Evolutionary conservation across 352 stramenopile genomes (phyloP).

Genomic region (Globisporangium cylindrosporum): DNA sequence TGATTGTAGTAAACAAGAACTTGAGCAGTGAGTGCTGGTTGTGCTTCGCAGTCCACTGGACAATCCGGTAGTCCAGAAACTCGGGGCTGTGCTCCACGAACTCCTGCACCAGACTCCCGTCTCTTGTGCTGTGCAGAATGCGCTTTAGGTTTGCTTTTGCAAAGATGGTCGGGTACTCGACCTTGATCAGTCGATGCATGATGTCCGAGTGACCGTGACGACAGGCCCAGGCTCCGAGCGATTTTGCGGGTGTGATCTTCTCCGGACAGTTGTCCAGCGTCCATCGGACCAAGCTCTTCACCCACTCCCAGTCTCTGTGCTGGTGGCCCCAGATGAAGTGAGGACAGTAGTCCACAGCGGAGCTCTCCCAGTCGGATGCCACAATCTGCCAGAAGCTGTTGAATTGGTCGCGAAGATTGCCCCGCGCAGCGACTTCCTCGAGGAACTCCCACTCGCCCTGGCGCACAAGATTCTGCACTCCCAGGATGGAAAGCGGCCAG

Average conservation of each 20-base stretch:
- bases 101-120: not conserved
- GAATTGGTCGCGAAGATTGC: not conserved
- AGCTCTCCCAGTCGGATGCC: not conserved
- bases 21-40: not conserved
- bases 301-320: not conserved
- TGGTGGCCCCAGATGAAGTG: not conserved
- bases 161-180: not conserved
- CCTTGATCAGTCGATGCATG: not conserved
- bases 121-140: not conserved
- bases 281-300: not conserved
- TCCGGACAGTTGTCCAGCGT: not conserved
- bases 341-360: not conserved
- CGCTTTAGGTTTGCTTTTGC: not conserved
- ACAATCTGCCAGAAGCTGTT: not conserved
- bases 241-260: not conserved
- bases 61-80: not conserved
- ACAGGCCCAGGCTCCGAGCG: not conserved
- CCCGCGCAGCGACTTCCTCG: not conserved
- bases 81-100: slow-evolving; percentile 1
- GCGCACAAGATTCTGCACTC: too few relatives aligned
- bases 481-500: too few relatives aligned
- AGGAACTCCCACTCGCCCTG: not conserved
- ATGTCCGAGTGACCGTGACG: not conserved
- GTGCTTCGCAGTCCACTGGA: slow-evolving; percentile 1
- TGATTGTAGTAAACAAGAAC: not conserved